phyloP scores from a whole-genome alignment of 2,329 filamentous ascomycete genomes.

The Zymoseptoria pseudotritici region DNA sequence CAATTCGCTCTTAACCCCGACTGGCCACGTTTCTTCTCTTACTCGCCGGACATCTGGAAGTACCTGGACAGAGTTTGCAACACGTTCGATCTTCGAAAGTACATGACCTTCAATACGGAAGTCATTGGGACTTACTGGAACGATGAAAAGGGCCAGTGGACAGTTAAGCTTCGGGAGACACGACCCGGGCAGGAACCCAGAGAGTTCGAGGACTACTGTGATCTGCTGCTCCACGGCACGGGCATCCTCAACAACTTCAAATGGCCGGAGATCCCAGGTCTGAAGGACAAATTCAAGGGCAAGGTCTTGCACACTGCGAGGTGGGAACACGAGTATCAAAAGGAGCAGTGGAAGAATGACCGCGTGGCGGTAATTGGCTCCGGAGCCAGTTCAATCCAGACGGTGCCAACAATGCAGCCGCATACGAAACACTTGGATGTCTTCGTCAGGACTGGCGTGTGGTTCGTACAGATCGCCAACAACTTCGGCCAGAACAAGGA shows the following conservation, averaged over 20 bases:
- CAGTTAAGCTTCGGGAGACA: conserved; percentile 40
- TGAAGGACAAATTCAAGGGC: conserved; percentile 40
- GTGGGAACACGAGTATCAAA: conserved; percentile 41
- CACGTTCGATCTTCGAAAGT: conserved; percentile 43
- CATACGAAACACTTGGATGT: conserved; percentile 40
- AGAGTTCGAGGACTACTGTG: conserved; percentile 38
- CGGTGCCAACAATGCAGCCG: conserved; percentile 42
- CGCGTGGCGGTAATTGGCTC: conserved; percentile 40
- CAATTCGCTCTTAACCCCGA: conserved; percentile 32
- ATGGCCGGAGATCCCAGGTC: conserved; percentile 33
- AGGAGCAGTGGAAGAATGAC: conserved; percentile 37
- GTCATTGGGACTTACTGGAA: conserved; percentile 44
- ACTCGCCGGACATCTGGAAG: conserved; percentile 40
- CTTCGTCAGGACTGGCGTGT: conserved; percentile 38
- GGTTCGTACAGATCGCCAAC: conserved; percentile 39
- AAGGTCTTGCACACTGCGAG: conserved; percentile 37
- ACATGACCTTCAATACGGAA: conserved; percentile 47
- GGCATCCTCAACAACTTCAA: conserved; percentile 32
- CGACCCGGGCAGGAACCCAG: conserved; percentile 26
- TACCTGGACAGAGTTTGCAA: conserved; percentile 45
- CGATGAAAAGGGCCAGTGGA: conserved; percentile 44
- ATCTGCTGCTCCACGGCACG: conserved; percentile 39
- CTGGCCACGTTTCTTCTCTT: conserved; percentile 42
- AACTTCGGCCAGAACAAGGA: conserved; percentile 40
- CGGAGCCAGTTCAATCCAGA: conserved; percentile 40